Conservation (phyloP, 768 basidiomycete species). For the Goffeauzyma gilvescens region DNA sequence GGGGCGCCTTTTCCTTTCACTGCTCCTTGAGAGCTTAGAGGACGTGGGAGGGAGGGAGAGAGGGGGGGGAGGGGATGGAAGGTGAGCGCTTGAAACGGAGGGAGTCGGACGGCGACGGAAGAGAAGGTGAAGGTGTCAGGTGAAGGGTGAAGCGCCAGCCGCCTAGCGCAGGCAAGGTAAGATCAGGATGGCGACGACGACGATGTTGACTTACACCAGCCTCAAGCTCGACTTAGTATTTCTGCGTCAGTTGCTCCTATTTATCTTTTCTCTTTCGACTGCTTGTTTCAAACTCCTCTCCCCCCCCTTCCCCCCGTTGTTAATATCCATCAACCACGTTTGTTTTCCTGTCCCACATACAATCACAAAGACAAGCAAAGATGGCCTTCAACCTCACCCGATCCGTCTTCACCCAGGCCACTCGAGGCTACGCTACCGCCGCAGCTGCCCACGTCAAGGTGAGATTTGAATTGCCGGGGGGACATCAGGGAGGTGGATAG, state of each 20-base stretch:
- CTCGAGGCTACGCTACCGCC: slow-evolving; percentile 27
- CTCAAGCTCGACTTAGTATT: background rate
- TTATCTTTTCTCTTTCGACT: background rate
- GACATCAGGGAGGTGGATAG: too few relatives aligned
- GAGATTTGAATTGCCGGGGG: slow-evolving; percentile 10
- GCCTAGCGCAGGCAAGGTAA: too few relatives aligned
- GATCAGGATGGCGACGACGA: too few relatives aligned
- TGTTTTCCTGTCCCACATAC: background rate
- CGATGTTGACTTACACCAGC: too few relatives aligned
- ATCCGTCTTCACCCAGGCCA: slow-evolving; percentile 19
- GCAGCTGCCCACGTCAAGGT: slow-evolving; percentile 29
- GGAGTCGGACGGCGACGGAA: background rate
- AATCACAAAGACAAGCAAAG: slow-evolving; percentile 5
- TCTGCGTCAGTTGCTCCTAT: background rate
- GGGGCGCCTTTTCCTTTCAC: background rate
- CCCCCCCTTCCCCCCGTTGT: background rate
- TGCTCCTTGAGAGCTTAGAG: background rate
- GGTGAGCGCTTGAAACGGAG: background rate
- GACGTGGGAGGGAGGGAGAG: background rate
- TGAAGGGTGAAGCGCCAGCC: background rate
- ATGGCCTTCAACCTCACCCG: slow-evolving; percentile 26
- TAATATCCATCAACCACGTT: too few relatives aligned
- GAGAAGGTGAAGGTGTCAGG: background rate
- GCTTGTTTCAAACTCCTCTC: background rate
- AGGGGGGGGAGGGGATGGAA: background rate